Evolutionary conservation across 192 early-diverging fungal species (phyloP).

Genomic region (Piromyces finnis): DNA sequence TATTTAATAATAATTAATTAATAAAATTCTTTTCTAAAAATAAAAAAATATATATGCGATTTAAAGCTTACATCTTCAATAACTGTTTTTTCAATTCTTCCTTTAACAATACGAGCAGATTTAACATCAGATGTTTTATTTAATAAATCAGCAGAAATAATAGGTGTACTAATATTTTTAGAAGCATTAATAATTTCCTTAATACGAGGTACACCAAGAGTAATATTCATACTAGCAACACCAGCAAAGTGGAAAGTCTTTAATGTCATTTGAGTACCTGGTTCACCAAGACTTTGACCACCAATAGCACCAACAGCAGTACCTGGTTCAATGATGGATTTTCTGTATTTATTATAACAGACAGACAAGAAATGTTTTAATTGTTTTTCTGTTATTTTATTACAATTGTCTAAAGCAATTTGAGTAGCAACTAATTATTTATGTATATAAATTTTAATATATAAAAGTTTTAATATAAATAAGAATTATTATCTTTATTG

Average conservation of each 20-base stretch:
- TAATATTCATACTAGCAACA: conserved; percentile 97
- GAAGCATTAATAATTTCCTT: conserved; percentile 99
- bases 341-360: conserved; percentile 66
- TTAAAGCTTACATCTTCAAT: conserved; percentile 48
- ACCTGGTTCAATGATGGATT: conserved; percentile 86
- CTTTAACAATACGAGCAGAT: conserved; percentile 90
- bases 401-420: background rate
- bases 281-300: conserved; percentile 92
- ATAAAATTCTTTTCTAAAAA: background rate
- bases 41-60: background rate
- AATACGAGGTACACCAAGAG: conserved; percentile 97
- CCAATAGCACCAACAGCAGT: conserved; percentile 92
- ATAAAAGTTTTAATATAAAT: too few relatives aligned
- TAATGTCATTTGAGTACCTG: conserved; percentile 98
- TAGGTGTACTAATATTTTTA: conserved; percentile 85
- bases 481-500: too few relatives aligned
- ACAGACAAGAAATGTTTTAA: conserved; percentile 55
- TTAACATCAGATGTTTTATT: conserved; percentile 23
- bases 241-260: conserved; percentile 99
- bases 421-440: background rate
- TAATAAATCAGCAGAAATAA: conserved; percentile 63
- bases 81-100: conserved; percentile 77
- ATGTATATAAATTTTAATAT: too few relatives aligned
- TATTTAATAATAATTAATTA: too few relatives aligned
- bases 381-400: conserved; percentile 50